Percentiles rank a stretch among this genome's conserved stretches.
phyloP scores from a whole-genome alignment of 73 alveolate genomes.

The Uronychia binucleata region DNA sequence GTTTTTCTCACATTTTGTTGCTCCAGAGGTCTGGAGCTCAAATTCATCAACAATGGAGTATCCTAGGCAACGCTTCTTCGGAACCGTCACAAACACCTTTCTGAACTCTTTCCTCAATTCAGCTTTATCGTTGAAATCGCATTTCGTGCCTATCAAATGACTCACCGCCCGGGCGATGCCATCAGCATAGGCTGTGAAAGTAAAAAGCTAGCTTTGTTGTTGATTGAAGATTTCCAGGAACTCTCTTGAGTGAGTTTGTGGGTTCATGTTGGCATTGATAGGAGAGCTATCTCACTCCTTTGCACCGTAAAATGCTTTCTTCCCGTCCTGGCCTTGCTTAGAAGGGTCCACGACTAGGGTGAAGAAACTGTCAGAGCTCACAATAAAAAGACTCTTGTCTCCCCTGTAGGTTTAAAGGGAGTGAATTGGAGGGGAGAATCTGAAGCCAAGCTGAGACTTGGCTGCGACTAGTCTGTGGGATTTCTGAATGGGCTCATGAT shows the following conservation, averaged over 20 bases:
- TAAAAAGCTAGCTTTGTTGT: too few species aligned
- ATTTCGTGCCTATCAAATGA: too few species aligned
- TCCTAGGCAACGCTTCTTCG: background rate
- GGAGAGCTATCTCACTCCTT: background rate
- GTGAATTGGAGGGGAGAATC: background rate
- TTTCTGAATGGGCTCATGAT: too few species aligned
- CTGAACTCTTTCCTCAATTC: background rate
- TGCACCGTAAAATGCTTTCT: background rate
- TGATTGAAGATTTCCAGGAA: background rate
- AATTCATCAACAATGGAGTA: background rate
- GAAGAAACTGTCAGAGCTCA: background rate
- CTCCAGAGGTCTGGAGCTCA: too few species aligned
- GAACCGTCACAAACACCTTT: background rate
- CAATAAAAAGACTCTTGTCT: background rate
- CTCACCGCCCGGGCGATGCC: background rate
- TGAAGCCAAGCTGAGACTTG: background rate
- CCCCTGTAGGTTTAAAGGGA: background rate
- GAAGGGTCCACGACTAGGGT: background rate
- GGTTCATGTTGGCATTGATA: too few species aligned
- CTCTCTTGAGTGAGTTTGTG: too few species aligned
- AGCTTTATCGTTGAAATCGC: background rate
- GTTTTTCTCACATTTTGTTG: too few species aligned
- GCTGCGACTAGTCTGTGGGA: background rate
- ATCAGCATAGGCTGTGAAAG: background rate
- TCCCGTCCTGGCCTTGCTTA: background rate